Base-by-base conservation (phyloP, 805 yeast genomes). In the Yarrowia bubula region DNA sequence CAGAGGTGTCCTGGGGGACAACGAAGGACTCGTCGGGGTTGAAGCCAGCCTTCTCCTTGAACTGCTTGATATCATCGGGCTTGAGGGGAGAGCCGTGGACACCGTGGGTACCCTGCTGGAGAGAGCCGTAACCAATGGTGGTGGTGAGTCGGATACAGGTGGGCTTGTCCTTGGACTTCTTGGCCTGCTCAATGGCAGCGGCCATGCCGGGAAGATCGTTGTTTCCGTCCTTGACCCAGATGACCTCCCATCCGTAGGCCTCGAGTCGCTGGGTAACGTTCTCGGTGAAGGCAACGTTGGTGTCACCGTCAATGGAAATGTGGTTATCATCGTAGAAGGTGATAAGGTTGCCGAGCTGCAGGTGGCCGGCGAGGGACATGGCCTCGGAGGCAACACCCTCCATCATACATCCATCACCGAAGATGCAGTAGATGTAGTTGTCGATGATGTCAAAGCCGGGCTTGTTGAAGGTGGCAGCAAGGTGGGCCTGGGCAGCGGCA, bases 381-480 rank as follows among this genome's bases (percentile, higher is more conserved):
- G 81, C 74, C 69, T 78, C 81, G 42, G 75, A 69, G 8, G 78
- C 75, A 22, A 77, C 75, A 42, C 80, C 80, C 71, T 78, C 81
- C 68, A 77, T 79, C 58, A 78, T 66, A 68, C 81, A 78, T 4
- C 78, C 80, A 70, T 78, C 80, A 15, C 80, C 80, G 14, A 76
- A 70, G 70, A 76, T 74, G 65, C 76, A 72, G 68, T 71, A 78
- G 15, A 71, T 75, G 62, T 73, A 73, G 66, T 70, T 73, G 37
- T 69, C 66, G 31, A 76, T 71, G 33, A 78, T 73, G 6, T 69
- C 69, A 65, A 66, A 75, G 4, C 70, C 74, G 18, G 76, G 76
- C 66, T 69, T 71, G 72, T 78, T 78, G 67, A 74, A 78, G 28
- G 72, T 73, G 10, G 75, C 78, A 11, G 65, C 72, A 60, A 78